Conservation (phyloP, 208 protist species). For the Herpetomonas tarakana region DNA sequence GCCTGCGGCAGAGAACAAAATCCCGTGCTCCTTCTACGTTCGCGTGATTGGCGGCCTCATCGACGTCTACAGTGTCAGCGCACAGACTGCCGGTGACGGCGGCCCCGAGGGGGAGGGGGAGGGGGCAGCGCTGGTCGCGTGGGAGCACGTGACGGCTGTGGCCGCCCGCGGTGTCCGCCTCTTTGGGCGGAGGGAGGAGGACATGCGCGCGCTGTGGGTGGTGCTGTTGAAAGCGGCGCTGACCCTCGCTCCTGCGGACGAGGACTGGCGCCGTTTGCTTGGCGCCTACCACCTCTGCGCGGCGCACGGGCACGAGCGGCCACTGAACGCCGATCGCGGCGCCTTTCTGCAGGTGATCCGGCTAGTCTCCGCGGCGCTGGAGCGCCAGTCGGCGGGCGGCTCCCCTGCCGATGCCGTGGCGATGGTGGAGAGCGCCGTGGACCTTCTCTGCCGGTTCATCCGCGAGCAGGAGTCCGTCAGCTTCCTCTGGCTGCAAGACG, state of each 20-base stretch:
- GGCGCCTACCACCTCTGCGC: constrained; percentile 63
- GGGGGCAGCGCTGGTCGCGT: constrained; percentile 9
- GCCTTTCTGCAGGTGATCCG: constrained; percentile 62
- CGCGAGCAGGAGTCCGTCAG: constrained; percentile 37
- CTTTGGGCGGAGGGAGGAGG: constrained; percentile 37
- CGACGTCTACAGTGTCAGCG: too few species aligned
- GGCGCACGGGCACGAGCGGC: constrained; percentile 20
- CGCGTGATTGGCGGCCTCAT: constrained; percentile 62
- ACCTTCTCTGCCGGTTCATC: constrained; percentile 34
- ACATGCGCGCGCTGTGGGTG: constrained; percentile 55
- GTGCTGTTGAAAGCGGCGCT: constrained; percentile 74
- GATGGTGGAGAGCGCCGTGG: constrained; percentile 12
- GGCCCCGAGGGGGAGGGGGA: background rate
- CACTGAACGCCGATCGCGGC: constrained; percentile 34
- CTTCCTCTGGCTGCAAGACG: constrained; percentile 74
- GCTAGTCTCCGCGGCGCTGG: constrained; percentile 32
- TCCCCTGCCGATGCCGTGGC: constrained; percentile 8
- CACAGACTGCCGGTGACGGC: too few species aligned
- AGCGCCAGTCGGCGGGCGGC: constrained; percentile 2
- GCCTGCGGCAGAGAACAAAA: constrained; percentile 49
- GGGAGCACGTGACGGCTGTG: constrained; percentile 35
- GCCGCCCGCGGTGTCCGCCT: constrained; percentile 41
- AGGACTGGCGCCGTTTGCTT: constrained; percentile 39
- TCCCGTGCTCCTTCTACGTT: constrained; percentile 58
- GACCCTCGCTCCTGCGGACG: constrained; percentile 28